Base-by-base conservation (phyloP, 345 rosid genomes). In the Salix dunnii region DNA sequence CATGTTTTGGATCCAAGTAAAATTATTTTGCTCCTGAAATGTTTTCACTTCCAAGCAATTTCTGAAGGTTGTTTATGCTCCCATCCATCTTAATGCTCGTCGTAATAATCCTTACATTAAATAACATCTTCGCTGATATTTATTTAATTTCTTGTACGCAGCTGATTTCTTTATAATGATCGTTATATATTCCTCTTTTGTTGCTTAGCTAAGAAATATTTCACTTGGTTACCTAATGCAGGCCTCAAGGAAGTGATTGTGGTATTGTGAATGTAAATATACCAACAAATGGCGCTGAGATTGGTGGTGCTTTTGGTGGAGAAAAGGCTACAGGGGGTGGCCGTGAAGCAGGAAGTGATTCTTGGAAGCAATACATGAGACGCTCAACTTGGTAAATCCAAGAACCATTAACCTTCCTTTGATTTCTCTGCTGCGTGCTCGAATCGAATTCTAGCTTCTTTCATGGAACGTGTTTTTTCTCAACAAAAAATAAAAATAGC, bases 351-450 rank as follows among this genome's bases (percentile, higher is more conserved):
- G 99, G 99, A 79, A 96, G 98, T 35, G 96, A 96, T 82, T 92
- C 98, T 28, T 96, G 99, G 99, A 96, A 96, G 85, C 99, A 96
- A 77, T 96, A 96, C 78, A 93, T 96, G 99, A 90, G 97, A 42
- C 97, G 98, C 46, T 90, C 98, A 16, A 96, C 98, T 62, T 93
- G 99, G 99, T 96, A 91, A 80, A 63, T 5, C 23, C 65, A 4
- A 18, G n/a, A 13, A 30, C 2, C 28, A 58, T 23, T 58, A 23
- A 23, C 63, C 11, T 12, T 23, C 9, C 28, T 58, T 58, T 11
- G 63, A 58, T 58, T 58, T 58, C 14, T 23, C 63, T 58, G 63
- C 25, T n/a, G 23, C 13, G 25, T 58, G 63, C 63, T 58, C 25
- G 63, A 23, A 9, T 9, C 12, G 16, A 58, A 58, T 23, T 58